A percentile compares a stretch with the other conserved stretches of the same genome.
Evolutionary conservation across 805 yeast genomes (phyloP).

Genomic region (Metschnikowia lachancei): DNA sequence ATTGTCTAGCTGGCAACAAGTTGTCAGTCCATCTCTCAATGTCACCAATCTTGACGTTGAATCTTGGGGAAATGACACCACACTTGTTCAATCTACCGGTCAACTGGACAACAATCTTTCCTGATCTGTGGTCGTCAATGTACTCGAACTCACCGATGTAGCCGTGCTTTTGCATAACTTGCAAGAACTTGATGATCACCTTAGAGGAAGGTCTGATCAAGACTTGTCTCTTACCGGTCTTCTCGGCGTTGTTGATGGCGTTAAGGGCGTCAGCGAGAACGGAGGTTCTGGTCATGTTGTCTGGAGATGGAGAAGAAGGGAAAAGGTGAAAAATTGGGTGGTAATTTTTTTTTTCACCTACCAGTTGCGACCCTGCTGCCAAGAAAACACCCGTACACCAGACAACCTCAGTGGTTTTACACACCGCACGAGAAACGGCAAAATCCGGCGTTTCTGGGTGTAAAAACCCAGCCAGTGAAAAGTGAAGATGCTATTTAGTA

Average conservation of each 20-base stretch:
- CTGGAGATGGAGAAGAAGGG: neutral
- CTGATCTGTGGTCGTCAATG: constrained; percentile 38
- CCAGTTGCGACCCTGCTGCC: constrained; percentile 1
- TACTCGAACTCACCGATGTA: constrained; percentile 38
- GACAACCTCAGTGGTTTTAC: neutral
- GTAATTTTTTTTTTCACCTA: constrained; percentile 12
- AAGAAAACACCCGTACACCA: constrained; percentile 13
- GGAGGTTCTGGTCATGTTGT: constrained; percentile 32
- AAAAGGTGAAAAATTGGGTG: neutral
- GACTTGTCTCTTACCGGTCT: constrained; percentile 38
- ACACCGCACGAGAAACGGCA: constrained; percentile 8
- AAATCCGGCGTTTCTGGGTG: too few relatives aligned
- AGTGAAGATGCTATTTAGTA: too few relatives aligned
- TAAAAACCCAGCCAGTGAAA: too few relatives aligned
- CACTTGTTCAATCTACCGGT: constrained; percentile 62
- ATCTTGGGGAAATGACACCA: constrained; percentile 98
- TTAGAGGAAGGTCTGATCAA: constrained; percentile 38
- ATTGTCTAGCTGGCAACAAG: constrained; percentile 98
- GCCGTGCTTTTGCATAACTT: constrained; percentile 36
- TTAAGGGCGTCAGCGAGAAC: constrained; percentile 38
- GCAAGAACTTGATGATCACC: constrained; percentile 33
- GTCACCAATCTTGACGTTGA: constrained; percentile 92
- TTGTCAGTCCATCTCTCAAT: constrained; percentile 98
- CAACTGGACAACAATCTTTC: constrained; percentile 37
- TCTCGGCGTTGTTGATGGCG: constrained; percentile 38